A percentile compares a stretch with the other conserved stretches of the same genome.
Conservation (phyloP, 192 early-diverging fungal genomes). For the Ambispora gerdemannii region DNA sequence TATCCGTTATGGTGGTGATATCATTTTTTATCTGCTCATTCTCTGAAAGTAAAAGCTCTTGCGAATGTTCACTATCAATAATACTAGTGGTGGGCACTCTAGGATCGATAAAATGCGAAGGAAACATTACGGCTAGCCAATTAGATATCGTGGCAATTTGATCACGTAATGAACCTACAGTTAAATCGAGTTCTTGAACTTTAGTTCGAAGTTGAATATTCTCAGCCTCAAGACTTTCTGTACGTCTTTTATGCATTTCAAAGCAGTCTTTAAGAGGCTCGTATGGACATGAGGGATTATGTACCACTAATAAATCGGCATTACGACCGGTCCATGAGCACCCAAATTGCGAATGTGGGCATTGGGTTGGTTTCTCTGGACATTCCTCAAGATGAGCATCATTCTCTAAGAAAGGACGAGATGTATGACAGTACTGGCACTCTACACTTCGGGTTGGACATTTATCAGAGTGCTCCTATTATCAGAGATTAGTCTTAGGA, state of each 20-base stretch:
- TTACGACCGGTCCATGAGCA: slow-evolving; percentile 60
- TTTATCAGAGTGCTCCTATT: slow-evolving; percentile 50
- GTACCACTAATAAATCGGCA: slow-evolving; percentile 34
- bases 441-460: slow-evolving; percentile 54
- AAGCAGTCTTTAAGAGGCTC: slow-evolving; percentile 60
- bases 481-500: not conserved
- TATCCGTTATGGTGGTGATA: slow-evolving; percentile 54
- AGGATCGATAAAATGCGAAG: not conserved
- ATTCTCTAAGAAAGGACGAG: slow-evolving; percentile 40
- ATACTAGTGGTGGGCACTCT: not conserved
- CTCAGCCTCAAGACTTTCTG: slow-evolving; percentile 45
- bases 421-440: slow-evolving; percentile 54
- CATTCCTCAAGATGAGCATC: slow-evolving; percentile 46
- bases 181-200: slow-evolving; percentile 35
- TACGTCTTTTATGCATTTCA: slow-evolving; percentile 41
- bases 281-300: slow-evolving; percentile 54
- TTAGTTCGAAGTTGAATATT: slow-evolving; percentile 42
- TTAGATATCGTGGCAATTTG: slow-evolving; percentile 36
- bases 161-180: slow-evolving; percentile 35
- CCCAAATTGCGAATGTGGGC: slow-evolving; percentile 48
- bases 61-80: slow-evolving; percentile 15
- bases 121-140: slow-evolving; percentile 33
- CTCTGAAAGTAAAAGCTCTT: slow-evolving; percentile 47
- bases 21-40: slow-evolving; percentile 53
- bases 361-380: slow-evolving; percentile 41